Percentiles rank a stretch among this genome's conserved stretches.
Evolutionary conservation across 1,139 yeast species (phyloP).

Genomic region (Pichia sp.): DNA sequence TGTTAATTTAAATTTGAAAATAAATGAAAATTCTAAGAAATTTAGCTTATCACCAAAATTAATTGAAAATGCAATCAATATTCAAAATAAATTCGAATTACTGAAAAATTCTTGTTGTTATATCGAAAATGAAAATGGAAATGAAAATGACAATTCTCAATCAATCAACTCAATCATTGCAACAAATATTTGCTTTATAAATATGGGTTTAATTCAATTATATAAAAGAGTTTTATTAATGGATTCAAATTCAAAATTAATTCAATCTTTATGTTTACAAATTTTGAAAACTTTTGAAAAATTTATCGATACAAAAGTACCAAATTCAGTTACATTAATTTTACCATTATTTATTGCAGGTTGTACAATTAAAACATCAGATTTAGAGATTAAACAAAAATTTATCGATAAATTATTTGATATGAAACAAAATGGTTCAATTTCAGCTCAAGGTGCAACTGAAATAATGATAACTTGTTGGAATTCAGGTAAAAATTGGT

Average conservation of each 20-base stretch:
- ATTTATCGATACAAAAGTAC: conserved; percentile 37
- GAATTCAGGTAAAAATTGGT: conserved; percentile 53
- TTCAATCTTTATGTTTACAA: conserved; percentile 42
- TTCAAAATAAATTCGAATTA: conserved; percentile 34
- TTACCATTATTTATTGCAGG: conserved; percentile 54
- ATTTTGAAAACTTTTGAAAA: conserved; percentile 33
- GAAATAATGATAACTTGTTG: conserved; percentile 50
- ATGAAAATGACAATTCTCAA: conserved; percentile 15
- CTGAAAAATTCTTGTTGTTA: conserved; percentile 26
- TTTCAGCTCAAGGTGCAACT: conserved; percentile 42
- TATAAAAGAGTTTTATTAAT: conserved; percentile 48
- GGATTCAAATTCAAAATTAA: conserved; percentile 38
- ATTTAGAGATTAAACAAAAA: conserved; percentile 14
- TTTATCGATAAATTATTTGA: conserved; percentile 35
- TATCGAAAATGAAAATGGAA: no score
- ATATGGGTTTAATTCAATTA: conserved; percentile 49
- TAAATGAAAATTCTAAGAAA: conserved; percentile 7
- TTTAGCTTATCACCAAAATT: conserved; percentile 31
- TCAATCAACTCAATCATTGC: conserved; percentile 34
- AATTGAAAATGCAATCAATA: conserved; percentile 40
- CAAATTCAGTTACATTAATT: conserved; percentile 50
- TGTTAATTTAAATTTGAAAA: conserved; percentile 26
- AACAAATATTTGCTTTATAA: conserved; percentile 48
- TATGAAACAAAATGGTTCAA: conserved; percentile 40
- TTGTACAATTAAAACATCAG: conserved; percentile 34